Percentiles rank a stretch among this genome's conserved stretches.
phyloP scores from a whole-genome alignment of 139 green algal genomes.

The Picochlorum sp. region DNA sequence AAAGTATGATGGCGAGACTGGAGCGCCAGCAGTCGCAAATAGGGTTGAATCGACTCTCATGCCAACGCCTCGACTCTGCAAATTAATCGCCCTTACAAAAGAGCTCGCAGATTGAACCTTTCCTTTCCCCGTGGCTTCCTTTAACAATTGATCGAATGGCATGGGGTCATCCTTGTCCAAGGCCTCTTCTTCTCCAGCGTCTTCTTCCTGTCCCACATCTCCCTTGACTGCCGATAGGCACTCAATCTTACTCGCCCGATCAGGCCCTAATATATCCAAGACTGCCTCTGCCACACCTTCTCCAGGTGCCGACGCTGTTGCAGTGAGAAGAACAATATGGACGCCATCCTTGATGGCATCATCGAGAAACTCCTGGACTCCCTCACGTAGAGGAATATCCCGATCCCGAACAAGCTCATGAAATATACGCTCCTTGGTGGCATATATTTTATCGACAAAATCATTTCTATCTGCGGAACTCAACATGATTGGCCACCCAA shows the following conservation, averaged over 20 bases:
- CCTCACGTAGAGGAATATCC: conserved; percentile 29
- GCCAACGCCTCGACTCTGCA: conserved; percentile 19
- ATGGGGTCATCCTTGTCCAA: background rate
- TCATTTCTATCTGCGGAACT: conserved; percentile 17
- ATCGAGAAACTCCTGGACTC: conserved; percentile 30
- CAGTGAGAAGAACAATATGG: conserved; percentile 14
- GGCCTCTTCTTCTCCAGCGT: background rate
- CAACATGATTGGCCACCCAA: conserved; percentile 39
- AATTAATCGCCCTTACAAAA: conserved; percentile 26
- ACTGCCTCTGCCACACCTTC: conserved; percentile 15
- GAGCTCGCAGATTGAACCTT: conserved; percentile 18
- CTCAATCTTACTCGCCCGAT: conserved; percentile 7
- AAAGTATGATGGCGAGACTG: conserved; percentile 14
- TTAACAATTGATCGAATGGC: conserved; percentile 20
- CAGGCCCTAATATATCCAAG: conserved; percentile 22
- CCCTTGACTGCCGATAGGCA: background rate
- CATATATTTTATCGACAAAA: conserved; percentile 37
- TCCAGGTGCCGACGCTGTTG: conserved; percentile 16
- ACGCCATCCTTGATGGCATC: conserved; percentile 25
- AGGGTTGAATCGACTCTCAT: conserved; percentile 24
- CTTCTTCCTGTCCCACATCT: background rate
- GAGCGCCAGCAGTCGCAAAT: conserved; percentile 13
- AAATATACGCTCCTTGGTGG: conserved; percentile 28
- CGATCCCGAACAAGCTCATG: conserved; percentile 29
- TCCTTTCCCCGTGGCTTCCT: conserved; percentile 9